These are phyloP conservation scores for Pseudopediastrum boryanum DNA, from an alignment of 139 green algal genomes.

Conservation along the genomic window DNA sequence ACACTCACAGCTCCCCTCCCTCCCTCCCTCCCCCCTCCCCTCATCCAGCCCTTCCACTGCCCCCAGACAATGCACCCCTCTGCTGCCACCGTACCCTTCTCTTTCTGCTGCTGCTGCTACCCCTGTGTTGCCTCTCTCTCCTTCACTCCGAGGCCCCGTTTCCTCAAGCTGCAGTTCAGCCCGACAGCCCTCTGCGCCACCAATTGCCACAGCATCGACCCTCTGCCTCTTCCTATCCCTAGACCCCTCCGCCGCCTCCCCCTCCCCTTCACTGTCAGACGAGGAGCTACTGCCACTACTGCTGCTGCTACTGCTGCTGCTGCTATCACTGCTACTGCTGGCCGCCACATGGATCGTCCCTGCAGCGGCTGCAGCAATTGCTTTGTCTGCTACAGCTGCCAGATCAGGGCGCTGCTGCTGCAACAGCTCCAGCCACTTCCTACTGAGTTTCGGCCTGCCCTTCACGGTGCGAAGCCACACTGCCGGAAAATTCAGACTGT, in stretches of 20 bases:
- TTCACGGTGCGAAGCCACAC: slow-evolving; percentile 69
- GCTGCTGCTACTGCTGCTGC: background rate
- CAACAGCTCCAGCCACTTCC: slow-evolving; percentile 68
- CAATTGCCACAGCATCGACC: background rate
- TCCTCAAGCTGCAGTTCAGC: background rate
- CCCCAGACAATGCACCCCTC: background rate
- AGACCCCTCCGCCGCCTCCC: background rate
- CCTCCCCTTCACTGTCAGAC: background rate
- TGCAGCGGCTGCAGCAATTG: slow-evolving; percentile 35
- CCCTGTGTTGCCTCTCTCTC: background rate
- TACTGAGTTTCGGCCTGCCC: slow-evolving; percentile 80
- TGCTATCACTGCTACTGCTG: background rate
- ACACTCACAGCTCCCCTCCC: background rate
- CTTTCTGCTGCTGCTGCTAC: background rate
- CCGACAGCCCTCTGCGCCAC: background rate
- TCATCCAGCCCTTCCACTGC: background rate
- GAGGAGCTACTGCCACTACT: background rate
- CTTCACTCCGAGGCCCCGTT: background rate
- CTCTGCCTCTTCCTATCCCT: no score
- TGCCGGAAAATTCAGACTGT: slow-evolving; percentile 70
- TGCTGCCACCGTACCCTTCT: background rate
- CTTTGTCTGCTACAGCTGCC: slow-evolving; percentile 50
- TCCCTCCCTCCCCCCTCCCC: background rate
- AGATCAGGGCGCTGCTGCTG: slow-evolving; percentile 65
- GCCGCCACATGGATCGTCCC: background rate